Conservation (phyloP, 2,329 filamentous ascomycete genomes). For the Sarocladium brachiariae region DNA sequence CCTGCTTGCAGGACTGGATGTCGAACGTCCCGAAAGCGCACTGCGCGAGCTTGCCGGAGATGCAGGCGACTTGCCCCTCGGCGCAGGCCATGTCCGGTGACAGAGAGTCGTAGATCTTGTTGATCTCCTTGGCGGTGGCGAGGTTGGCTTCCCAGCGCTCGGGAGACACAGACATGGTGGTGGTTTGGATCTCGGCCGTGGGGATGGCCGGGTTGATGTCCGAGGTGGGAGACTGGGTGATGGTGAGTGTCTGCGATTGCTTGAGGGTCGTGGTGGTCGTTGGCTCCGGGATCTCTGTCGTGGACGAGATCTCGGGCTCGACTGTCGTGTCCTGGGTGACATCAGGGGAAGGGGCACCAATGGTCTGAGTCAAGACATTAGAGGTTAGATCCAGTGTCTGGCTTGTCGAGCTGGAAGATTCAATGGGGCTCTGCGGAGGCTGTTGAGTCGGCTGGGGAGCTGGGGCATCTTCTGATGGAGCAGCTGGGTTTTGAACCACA, state of each 20-base stretch:
- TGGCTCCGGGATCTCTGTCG: constrained; percentile 5
- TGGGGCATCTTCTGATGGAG: background rate
- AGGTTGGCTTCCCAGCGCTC: constrained; percentile 39
- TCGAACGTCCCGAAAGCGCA: constrained; percentile 39
- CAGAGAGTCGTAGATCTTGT: constrained; percentile 38
- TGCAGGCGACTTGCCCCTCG: constrained; percentile 42
- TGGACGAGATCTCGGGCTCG: background rate
- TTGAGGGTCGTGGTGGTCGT: constrained; percentile 13
- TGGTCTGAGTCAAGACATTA: constrained; percentile 5
- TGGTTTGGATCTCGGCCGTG: constrained; percentile 29
- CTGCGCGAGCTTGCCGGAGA: constrained; percentile 39
- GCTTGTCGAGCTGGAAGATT: background rate
- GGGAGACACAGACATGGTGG: constrained; percentile 34
- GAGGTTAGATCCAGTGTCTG: background rate
- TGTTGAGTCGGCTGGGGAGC: background rate
- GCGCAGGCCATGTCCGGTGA: constrained; percentile 40
- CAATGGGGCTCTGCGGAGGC: background rate
- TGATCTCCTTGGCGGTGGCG: constrained; percentile 36
- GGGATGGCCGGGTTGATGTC: constrained; percentile 32
- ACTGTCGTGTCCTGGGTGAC: background rate
- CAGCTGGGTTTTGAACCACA: background rate
- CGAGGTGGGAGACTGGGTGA: constrained; percentile 12
- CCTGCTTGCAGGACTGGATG: constrained; percentile 29
- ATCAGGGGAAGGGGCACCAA: background rate
- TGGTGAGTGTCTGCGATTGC: constrained; percentile 10